phyloP scores from a whole-genome alignment of 2,329 filamentous ascomycete species.

The Alternaria burnsii region DNA sequence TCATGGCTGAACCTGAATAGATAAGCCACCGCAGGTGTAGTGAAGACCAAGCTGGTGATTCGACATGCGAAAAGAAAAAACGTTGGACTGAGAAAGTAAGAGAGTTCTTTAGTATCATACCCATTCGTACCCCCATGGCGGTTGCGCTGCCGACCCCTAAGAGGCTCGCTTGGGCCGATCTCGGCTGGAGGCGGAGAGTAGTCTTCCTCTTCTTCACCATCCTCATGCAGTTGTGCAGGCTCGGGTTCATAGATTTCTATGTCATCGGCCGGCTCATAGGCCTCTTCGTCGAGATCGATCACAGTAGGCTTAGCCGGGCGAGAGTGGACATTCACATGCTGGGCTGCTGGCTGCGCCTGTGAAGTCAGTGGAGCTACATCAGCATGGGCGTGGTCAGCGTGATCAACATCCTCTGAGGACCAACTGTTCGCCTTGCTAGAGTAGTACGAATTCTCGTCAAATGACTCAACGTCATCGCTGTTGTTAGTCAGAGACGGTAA shows the following conservation, averaged over 20 bases:
- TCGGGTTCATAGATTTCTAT: conserved; percentile 51
- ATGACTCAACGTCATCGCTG: conserved; percentile 77
- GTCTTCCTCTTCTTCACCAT: conserved; percentile 51
- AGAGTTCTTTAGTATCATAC: conserved; percentile 36
- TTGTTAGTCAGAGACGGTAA: conserved; percentile 64
- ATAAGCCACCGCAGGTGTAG: not conserved
- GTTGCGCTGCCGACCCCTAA: conserved; percentile 36
- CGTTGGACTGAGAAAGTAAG: conserved; percentile 34
- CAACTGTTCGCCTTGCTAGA: conserved; percentile 90
- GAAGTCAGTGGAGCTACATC: conserved; percentile 41
- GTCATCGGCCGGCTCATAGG: conserved; percentile 51
- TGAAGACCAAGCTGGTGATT: not conserved
- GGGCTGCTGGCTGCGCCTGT: conserved; percentile 35
- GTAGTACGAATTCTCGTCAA: conserved; percentile 95
- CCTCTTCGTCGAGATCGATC: conserved; percentile 50
- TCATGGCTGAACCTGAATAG: not conserved
- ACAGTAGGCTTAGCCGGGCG: conserved; percentile 34
- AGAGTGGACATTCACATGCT: conserved; percentile 26
- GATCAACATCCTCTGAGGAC: conserved; percentile 59
- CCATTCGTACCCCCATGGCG: conserved; percentile 39
- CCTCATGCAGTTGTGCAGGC: conserved; percentile 36
- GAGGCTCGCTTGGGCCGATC: conserved; percentile 38
- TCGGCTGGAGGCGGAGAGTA: conserved; percentile 58
- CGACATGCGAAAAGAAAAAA: not conserved
- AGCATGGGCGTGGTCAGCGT: conserved; percentile 40